Conservation (phyloP, 2,329 filamentous ascomycete species). For the Aspergillus tanneri region DNA sequence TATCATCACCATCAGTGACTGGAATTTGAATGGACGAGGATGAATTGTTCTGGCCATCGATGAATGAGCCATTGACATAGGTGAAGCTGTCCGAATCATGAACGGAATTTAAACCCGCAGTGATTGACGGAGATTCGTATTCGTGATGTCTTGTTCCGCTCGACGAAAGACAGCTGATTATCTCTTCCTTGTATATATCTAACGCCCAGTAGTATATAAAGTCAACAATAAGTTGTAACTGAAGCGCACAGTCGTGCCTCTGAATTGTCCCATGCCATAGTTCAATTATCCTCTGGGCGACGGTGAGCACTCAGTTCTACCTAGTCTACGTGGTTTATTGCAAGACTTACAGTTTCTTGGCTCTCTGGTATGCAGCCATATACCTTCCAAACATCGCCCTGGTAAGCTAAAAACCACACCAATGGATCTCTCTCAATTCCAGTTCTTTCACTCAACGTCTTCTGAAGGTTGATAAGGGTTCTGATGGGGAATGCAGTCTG, state of each 20-base stretch:
- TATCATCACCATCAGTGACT: no score
- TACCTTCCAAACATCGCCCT: constrained; percentile 20
- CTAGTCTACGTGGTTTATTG: background rate
- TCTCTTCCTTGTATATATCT: constrained; percentile 22
- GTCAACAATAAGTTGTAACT: constrained; percentile 29
- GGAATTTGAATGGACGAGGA: no score
- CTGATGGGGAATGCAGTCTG: constrained; percentile 27
- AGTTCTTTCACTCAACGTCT: constrained; percentile 13
- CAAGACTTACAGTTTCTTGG: background rate
- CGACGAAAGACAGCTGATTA: constrained; percentile 7
- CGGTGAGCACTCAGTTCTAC: no score
- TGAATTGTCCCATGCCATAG: constrained; percentile 25
- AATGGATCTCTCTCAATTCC: constrained; percentile 4
- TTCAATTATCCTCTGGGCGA: constrained; percentile 19
- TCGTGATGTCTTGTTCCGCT: no score
- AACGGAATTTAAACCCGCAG: no score
- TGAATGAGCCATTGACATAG: no score
- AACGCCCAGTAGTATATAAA: constrained; percentile 30
- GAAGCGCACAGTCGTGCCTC: constrained; percentile 23
- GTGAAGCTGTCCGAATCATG: no score
- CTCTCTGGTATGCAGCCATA: constrained; percentile 18
- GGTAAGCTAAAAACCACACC: constrained; percentile 19
- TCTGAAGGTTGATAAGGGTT: constrained; percentile 23
- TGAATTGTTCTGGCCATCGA: no score
- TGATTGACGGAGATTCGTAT: no score